Conservation (phyloP, 768 basidiomycete species). For the Naematelia encephala region DNA sequence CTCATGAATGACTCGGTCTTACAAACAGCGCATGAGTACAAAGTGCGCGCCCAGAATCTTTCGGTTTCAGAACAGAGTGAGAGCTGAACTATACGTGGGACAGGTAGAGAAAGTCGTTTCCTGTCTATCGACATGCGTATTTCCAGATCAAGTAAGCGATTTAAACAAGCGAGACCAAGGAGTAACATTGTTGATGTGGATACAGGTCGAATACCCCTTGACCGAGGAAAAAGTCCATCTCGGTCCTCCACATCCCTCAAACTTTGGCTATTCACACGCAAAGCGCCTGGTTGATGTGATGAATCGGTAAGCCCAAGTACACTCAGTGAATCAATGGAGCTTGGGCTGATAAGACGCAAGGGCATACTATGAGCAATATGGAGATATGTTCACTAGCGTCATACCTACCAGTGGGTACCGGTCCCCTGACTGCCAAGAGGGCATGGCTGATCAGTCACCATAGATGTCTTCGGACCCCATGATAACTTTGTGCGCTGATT, state of each 20-base stretch:
- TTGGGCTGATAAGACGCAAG: constrained; percentile 52
- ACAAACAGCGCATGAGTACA: constrained; percentile 65
- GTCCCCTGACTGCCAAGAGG: background rate
- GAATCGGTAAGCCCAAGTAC: constrained; percentile 66
- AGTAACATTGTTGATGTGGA: constrained; percentile 2
- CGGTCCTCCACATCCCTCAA: constrained; percentile 87
- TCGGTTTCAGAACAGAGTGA: too few relatives aligned
- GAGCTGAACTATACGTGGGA: background rate
- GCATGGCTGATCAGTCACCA: background rate
- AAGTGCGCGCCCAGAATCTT: constrained; percentile 41
- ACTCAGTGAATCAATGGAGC: background rate
- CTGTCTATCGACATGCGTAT: constrained; percentile 94
- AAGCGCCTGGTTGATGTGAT: constrained; percentile 94
- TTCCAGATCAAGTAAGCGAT: constrained; percentile 69
- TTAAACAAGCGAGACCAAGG: background rate
- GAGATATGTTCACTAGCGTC: constrained; percentile 89
- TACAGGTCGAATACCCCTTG: constrained; percentile 76
- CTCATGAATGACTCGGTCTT: constrained; percentile 94
- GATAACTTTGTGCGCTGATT: constrained; percentile 66
- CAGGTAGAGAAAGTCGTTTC: constrained; percentile 75
- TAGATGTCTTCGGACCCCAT: constrained; percentile 81
- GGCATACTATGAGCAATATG: constrained; percentile 93
- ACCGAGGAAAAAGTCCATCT: constrained; percentile 89
- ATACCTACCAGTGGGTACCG: constrained; percentile 72
- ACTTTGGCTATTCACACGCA: constrained; percentile 95